Conservation (phyloP, 176 grass and related monocot species). For the Cymbopogon citratus region DNA sequence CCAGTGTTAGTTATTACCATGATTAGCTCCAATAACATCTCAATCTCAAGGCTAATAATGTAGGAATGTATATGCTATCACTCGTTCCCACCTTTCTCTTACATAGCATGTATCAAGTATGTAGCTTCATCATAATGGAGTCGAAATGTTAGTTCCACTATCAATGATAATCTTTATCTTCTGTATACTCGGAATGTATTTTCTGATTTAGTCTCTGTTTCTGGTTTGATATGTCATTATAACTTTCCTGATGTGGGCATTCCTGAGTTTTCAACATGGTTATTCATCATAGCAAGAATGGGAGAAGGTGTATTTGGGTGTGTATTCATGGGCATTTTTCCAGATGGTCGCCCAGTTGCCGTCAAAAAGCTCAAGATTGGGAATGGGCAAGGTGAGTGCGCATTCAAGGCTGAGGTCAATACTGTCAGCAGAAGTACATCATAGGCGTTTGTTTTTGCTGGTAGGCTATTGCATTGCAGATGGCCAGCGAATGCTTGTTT, state of each 20-base stretch:
- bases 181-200: neutral
- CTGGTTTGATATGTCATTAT: neutral
- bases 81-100: neutral
- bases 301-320: slow-evolving; percentile 70
- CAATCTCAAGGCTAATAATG: slow-evolving; percentile 17
- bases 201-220: neutral
- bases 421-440: slow-evolving; percentile 67
- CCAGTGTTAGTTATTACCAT: neutral
- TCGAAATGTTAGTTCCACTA: neutral
- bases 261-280: neutral
- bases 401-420: slow-evolving; percentile 71
- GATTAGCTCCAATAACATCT: slow-evolving; percentile 1
- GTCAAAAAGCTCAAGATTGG: slow-evolving; percentile 66
- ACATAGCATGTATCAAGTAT: slow-evolving; percentile 17
- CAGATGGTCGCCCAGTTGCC: slow-evolving; percentile 55
- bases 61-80: slow-evolving; percentile 21
- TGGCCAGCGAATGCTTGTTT: slow-evolving; percentile 55
- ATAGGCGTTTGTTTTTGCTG: slow-evolving; percentile 64
- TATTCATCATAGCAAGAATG: slow-evolving; percentile 5
- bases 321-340: slow-evolving; percentile 57
- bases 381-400: slow-evolving; percentile 55
- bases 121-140: slow-evolving; percentile 16
- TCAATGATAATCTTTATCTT: neutral
- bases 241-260: neutral
- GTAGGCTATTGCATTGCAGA: slow-evolving; percentile 69